A percentile compares a stretch with the other conserved stretches of the same genome.
Conservation (phyloP, 2,329 filamentous ascomycete species). For the Aspergillus tanneri region DNA sequence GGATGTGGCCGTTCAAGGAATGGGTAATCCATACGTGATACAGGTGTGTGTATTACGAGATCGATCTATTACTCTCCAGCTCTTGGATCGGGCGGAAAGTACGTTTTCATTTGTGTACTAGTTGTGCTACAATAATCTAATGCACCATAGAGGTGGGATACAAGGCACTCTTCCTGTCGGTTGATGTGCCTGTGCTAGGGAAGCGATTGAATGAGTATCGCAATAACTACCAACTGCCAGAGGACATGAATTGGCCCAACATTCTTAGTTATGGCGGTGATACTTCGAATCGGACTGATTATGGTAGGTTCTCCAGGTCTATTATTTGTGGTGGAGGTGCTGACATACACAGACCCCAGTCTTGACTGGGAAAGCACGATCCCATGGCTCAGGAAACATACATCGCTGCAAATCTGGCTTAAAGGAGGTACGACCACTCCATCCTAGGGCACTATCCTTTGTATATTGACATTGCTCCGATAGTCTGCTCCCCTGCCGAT, state of each 20-base stretch:
- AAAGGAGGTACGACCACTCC: slow-evolving; percentile 27
- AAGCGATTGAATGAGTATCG: slow-evolving; percentile 55
- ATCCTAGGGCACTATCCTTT: not conserved
- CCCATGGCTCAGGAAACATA: slow-evolving; percentile 49
- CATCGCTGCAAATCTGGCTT: slow-evolving; percentile 46
- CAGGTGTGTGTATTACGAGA: slow-evolving; percentile 57
- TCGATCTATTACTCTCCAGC: slow-evolving; percentile 41
- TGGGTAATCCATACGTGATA: slow-evolving; percentile 52
- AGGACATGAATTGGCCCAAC: slow-evolving; percentile 47
- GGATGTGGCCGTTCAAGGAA: slow-evolving; percentile 45
- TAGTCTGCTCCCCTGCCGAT: slow-evolving; percentile 36
- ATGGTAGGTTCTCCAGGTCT: slow-evolving; percentile 21
- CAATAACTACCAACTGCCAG: slow-evolving; percentile 52
- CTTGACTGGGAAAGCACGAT: slow-evolving; percentile 53
- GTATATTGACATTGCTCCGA: slow-evolving; percentile 17
- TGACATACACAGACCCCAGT: slow-evolving; percentile 33
- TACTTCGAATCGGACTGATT: slow-evolving; percentile 26
- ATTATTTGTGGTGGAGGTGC: not conserved
- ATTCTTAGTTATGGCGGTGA: slow-evolving; percentile 33
- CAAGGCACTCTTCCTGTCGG: slow-evolving; percentile 56
- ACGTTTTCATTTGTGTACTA: slow-evolving; percentile 8
- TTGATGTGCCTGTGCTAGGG: slow-evolving; percentile 56
- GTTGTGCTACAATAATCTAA: not conserved
- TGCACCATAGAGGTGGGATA: slow-evolving; percentile 51
- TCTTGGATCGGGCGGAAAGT: slow-evolving; percentile 48